Percentiles rank a stretch among this genome's conserved stretches.
Evolutionary conservation across 2,329 filamentous ascomycete genomes (phyloP).

Genomic region (Penicillium sp.): DNA sequence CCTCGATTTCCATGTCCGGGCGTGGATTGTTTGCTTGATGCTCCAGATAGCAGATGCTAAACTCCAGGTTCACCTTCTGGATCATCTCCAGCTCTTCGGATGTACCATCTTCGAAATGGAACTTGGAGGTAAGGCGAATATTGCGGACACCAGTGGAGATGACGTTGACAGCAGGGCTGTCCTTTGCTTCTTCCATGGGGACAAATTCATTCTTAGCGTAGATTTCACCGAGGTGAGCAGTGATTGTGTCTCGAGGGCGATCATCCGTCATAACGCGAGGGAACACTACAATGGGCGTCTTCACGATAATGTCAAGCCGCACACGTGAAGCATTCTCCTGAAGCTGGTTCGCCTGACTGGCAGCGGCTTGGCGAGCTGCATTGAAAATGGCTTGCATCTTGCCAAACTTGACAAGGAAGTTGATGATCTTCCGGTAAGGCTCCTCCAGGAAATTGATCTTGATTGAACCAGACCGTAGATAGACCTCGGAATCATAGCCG

Average conservation of each 20-base stretch:
- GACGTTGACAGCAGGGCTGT: conserved; percentile 78
- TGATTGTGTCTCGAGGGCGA: conserved; percentile 75
- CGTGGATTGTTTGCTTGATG: conserved; percentile 74
- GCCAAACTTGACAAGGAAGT: conserved; percentile 97
- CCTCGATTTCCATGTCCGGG: conserved; percentile 88
- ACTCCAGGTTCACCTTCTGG: conserved; percentile 91
- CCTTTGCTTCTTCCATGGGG: conserved; percentile 73
- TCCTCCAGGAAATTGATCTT: conserved; percentile 97
- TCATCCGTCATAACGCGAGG: conserved; percentile 73
- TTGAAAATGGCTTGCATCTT: conserved; percentile 99
- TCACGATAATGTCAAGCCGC: conserved; percentile 90
- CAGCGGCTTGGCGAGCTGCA: conserved; percentile 88
- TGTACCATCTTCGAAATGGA: conserved; percentile 71
- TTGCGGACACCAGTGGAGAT: conserved; percentile 89
- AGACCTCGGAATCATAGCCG: conserved; percentile 91
- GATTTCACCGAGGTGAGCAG: conserved; percentile 93
- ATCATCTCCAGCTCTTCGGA: conserved; percentile 93
- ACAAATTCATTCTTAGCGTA: conserved; percentile 94
- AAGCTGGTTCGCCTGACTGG: conserved; percentile 88
- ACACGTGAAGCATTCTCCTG: conserved; percentile 87
- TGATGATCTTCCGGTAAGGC: conserved; percentile 95
- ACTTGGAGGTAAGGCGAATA: conserved; percentile 83
- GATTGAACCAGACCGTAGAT: conserved; percentile 85
- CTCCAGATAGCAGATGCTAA: conserved; percentile 88
- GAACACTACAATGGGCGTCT: conserved; percentile 95